Evolutionary conservation across 1,284 basidiomycete species (phyloP).

Genomic region (Marasmius oreades): DNA sequence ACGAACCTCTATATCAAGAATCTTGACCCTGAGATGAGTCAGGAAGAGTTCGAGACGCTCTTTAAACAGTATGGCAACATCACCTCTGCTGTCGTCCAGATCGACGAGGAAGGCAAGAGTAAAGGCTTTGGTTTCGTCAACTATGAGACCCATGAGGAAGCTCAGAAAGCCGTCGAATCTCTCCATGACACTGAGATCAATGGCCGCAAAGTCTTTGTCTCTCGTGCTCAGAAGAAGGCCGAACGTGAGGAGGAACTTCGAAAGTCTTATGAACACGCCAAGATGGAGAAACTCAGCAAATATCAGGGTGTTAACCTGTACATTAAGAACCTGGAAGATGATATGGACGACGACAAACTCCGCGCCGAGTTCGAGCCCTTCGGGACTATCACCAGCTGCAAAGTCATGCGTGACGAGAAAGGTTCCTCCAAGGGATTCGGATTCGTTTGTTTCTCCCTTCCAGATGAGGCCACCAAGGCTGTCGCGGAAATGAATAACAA

Average conservation of each 20-base stretch:
- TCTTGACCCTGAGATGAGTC: slow-evolving; percentile 80
- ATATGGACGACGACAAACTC: slow-evolving; percentile 93
- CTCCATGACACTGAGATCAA: slow-evolving; percentile 88
- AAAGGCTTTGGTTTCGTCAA: slow-evolving; percentile 99
- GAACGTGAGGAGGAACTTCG: slow-evolving; percentile 98
- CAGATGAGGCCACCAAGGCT: slow-evolving; percentile 99
- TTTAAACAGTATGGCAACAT: slow-evolving; percentile 83
- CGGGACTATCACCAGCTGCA: slow-evolving; percentile 96
- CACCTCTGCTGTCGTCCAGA: slow-evolving; percentile 83
- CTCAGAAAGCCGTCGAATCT: slow-evolving; percentile 85
- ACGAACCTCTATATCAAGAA: slow-evolving; percentile 99
- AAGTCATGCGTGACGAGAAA: slow-evolving; percentile 99
- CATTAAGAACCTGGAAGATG: slow-evolving; percentile 97
- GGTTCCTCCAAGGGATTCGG: slow-evolving; percentile 93
- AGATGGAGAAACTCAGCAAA: slow-evolving; percentile 98
- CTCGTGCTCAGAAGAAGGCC: slow-evolving; percentile 97
- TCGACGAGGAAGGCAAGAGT: slow-evolving; percentile 86
- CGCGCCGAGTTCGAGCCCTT: slow-evolving; percentile 95
- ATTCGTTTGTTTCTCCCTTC: slow-evolving; percentile 98
- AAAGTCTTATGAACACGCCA: slow-evolving; percentile 91
- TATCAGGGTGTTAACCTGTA: slow-evolving; percentile 99
- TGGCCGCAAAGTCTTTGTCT: slow-evolving; percentile 92
- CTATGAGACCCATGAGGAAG: slow-evolving; percentile 91
- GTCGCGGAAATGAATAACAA: slow-evolving; percentile 99
- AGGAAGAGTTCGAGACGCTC: slow-evolving; percentile 86